A percentile compares a stretch with the other conserved stretches of the same genome.
Evolutionary conservation across 495 filamentous ascomycete genomes (phyloP).

Genomic region (Annulohypoxylon moriforme): DNA sequence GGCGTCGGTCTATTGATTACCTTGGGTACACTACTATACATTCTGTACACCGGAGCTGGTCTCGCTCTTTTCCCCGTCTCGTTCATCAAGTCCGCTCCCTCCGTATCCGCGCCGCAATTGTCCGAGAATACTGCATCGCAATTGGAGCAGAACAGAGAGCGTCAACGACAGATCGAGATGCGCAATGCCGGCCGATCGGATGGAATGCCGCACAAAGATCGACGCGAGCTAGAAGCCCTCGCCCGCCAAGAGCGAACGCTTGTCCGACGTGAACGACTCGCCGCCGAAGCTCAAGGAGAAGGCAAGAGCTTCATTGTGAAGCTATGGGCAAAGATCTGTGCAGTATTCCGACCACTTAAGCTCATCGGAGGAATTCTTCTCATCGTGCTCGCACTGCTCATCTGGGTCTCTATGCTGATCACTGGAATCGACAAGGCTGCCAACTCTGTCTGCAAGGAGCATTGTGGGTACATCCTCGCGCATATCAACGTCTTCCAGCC

Average conservation of each 20-base stretch:
- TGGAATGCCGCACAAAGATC: slow-evolving; percentile 83
- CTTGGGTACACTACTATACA: slow-evolving; percentile 84
- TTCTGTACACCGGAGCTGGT: slow-evolving; percentile 88
- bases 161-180: slow-evolving; percentile 88
- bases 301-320: slow-evolving; percentile 74
- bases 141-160: slow-evolving; percentile 87
- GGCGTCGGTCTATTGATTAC: slow-evolving; percentile 85
- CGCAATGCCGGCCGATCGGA: slow-evolving; percentile 81
- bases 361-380: slow-evolving; percentile 85
- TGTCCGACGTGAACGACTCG: slow-evolving; percentile 86
- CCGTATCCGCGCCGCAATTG: slow-evolving; percentile 79
- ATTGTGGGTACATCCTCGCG: slow-evolving; percentile 93
- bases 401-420: slow-evolving; percentile 93
- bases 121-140: slow-evolving; percentile 79
- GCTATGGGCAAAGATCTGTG: slow-evolving; percentile 79
- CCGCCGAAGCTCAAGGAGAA: slow-evolving; percentile 81
- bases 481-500: slow-evolving; percentile 95
- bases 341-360: slow-evolving; percentile 83
- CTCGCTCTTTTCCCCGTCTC: slow-evolving; percentile 89
- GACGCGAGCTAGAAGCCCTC: slow-evolving; percentile 86
- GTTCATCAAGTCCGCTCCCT: slow-evolving; percentile 89
- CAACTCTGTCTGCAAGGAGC: slow-evolving; percentile 89
- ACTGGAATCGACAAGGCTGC: slow-evolving; percentile 95
- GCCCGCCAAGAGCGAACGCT: slow-evolving; percentile 91
- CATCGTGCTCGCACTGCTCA: slow-evolving; percentile 72